A percentile compares a stretch with the other conserved stretches of the same genome.
These are phyloP conservation scores for Royoungia palumana DNA, from an alignment of 768 basidiomycete species.

Conservation along the genomic window DNA sequence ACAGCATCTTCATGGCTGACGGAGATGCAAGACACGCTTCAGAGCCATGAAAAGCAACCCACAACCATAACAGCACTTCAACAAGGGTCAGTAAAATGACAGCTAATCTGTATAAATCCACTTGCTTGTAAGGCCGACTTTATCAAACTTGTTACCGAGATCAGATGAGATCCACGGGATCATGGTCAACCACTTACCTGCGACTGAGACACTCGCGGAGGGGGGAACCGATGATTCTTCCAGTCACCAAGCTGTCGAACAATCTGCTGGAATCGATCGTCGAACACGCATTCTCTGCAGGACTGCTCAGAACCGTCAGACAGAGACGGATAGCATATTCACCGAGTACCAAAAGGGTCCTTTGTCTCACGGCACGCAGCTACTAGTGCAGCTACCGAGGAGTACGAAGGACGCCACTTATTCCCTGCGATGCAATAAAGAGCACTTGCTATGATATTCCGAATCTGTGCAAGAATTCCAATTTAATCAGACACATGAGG, in stretches of 20 bases:
- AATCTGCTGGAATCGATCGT: conserved; percentile 54
- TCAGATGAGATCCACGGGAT: conserved; percentile 10
- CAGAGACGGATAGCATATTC: conserved; percentile 1
- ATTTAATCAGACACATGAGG: background rate
- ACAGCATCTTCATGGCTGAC: conserved; percentile 77
- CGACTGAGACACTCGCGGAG: conserved; percentile 83
- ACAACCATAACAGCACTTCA: conserved; percentile 78
- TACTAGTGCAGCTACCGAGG: conserved; percentile 52
- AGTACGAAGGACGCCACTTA: conserved; percentile 69
- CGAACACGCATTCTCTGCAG: conserved; percentile 52
- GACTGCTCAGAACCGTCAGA: conserved; percentile 1
- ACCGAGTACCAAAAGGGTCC: conserved; percentile 68
- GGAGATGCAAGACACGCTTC: conserved; percentile 76
- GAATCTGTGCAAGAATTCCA: conserved; percentile 45
- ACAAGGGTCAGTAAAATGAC: conserved; percentile 15
- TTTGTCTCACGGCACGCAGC: conserved; percentile 45
- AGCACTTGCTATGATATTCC: conserved; percentile 64
- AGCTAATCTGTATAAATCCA: conserved; percentile 1
- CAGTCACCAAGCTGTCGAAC: conserved; percentile 58
- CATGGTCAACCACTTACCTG: conserved; percentile 39
- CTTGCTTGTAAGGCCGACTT: conserved; percentile 78
- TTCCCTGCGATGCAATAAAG: conserved; percentile 55
- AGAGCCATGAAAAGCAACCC: conserved; percentile 70
- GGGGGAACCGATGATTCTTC: conserved; percentile 75
- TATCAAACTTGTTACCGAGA: conserved; percentile 64